Evolutionary conservation across 805 yeast species (phyloP).

Genomic region (Candida hungchunana): DNA sequence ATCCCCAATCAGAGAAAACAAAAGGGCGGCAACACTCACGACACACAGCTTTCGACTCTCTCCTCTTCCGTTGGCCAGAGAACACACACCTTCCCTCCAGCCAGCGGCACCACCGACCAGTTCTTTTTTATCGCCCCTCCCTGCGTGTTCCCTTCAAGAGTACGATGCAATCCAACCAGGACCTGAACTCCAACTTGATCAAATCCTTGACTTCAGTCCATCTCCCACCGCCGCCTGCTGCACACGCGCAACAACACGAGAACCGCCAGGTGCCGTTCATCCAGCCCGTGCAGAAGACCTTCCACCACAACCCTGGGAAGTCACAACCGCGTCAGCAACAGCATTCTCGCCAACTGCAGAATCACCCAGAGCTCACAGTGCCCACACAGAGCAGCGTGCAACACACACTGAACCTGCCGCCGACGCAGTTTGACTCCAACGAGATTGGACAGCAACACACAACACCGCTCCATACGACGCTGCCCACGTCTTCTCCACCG

Average conservation of each 20-base stretch:
- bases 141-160: neutral
- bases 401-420: neutral
- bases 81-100: neutral
- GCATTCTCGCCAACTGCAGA: neutral
- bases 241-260: slow-evolving; percentile 4
- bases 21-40: slow-evolving; percentile 1
- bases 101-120: neutral
- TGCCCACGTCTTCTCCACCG: slow-evolving; percentile 11
- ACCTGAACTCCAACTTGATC: slow-evolving; percentile 30
- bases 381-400: neutral
- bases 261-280: neutral
- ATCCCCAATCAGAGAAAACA: neutral
- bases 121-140: neutral
- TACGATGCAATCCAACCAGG: slow-evolving; percentile 24
- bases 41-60: neutral
- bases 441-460: neutral
- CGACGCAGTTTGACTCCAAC: neutral
- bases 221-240: slow-evolving; percentile 37
- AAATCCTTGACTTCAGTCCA: slow-evolving; percentile 37
- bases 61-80: neutral
- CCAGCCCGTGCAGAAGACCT: neutral
- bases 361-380: neutral
- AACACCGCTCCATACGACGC: slow-evolving; percentile 5
- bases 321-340: neutral
- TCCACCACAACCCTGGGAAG: neutral